These are phyloP conservation scores for Kodamaea fungicola DNA, from an alignment of 1,139 yeast species.

Conservation along the genomic window DNA sequence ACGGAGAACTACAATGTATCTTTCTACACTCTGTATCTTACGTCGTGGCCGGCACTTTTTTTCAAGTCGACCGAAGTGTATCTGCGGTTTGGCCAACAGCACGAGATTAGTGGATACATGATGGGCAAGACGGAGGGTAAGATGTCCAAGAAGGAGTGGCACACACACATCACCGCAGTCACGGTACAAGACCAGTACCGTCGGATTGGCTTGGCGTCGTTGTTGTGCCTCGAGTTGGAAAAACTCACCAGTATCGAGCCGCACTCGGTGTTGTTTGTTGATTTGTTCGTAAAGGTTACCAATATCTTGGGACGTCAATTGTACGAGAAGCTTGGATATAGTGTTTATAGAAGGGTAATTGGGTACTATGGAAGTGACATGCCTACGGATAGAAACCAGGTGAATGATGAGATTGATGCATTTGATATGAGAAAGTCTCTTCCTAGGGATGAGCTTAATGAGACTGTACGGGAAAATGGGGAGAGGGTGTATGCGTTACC, in stretches of 20 bases:
- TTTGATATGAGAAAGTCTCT: constrained; percentile 77
- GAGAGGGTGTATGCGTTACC: constrained; percentile 58
- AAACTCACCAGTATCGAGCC: constrained; percentile 64
- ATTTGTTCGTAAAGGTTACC: constrained; percentile 84
- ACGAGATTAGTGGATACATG: constrained; percentile 69
- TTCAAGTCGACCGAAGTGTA: constrained; percentile 54
- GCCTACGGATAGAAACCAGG: constrained; percentile 43
- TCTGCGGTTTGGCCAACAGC: constrained; percentile 15
- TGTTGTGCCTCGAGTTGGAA: constrained; percentile 70
- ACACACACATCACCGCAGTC: constrained; percentile 94
- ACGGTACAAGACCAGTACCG: constrained; percentile 83
- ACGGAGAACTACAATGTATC: constrained; percentile 87
- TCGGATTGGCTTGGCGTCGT: constrained; percentile 79
- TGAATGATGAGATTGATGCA: constrained; percentile 75
- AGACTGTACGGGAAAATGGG: constrained; percentile 59
- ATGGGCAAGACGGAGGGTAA: constrained; percentile 95
- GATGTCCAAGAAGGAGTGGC: constrained; percentile 73
- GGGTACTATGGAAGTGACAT: constrained; percentile 70
- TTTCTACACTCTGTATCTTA: constrained; percentile 80
- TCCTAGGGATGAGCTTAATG: constrained; percentile 48
- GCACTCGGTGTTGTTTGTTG: constrained; percentile 77
- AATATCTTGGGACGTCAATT: constrained; percentile 75
- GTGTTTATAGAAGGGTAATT: constrained; percentile 81
- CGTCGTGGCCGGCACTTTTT: constrained; percentile 85
- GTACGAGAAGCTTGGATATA: constrained; percentile 83